A percentile compares a stretch with the other conserved stretches of the same genome.
phyloP scores from a whole-genome alignment of 768 basidiomycete genomes.

The Podaxis sp. region DNA sequence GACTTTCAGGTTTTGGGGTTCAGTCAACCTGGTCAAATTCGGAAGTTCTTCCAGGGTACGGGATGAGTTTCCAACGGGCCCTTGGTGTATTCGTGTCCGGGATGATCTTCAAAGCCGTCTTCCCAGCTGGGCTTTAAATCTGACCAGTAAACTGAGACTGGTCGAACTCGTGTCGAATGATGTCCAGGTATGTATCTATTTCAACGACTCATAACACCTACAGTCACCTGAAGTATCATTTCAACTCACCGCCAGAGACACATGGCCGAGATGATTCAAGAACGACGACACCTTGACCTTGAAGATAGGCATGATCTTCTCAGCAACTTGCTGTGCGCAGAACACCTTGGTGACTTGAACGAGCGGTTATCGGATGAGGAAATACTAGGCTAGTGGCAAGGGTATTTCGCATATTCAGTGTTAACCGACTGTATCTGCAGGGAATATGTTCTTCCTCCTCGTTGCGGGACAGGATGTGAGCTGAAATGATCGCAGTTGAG shows the following conservation, averaged over 20 bases:
- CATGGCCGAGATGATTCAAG: slow-evolving; percentile 49
- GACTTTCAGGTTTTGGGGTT: slow-evolving; percentile 42
- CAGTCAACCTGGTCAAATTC: slow-evolving; percentile 44
- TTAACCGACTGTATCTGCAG: slow-evolving; percentile 15
- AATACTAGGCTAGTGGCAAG: slow-evolving; percentile 32
- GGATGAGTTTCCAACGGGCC: slow-evolving; percentile 43
- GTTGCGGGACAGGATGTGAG: slow-evolving; percentile 57
- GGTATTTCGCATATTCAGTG: not conserved
- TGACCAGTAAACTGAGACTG: slow-evolving; percentile 28
- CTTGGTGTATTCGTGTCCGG: slow-evolving; percentile 37
- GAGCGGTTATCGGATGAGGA: slow-evolving; percentile 30
- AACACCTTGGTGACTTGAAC: slow-evolving; percentile 32
- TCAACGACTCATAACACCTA: too few species aligned
- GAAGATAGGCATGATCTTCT: slow-evolving; percentile 46
- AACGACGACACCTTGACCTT: slow-evolving; percentile 30
- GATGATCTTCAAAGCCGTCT: slow-evolving; percentile 32
- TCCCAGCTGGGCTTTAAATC: slow-evolving; percentile 33
- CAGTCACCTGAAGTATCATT: not conserved
- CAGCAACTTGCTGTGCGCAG: slow-evolving; percentile 45
- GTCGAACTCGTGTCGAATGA: slow-evolving; percentile 36
- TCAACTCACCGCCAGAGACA: slow-evolving; percentile 22
- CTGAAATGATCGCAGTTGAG: not conserved
- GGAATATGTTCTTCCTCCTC: slow-evolving; percentile 47
- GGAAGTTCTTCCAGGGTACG: slow-evolving; percentile 33
- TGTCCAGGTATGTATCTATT: slow-evolving; percentile 27